Evolutionary conservation across 306 rosid species (phyloP).

Genomic region (Ammopiptanthus mongolicus): DNA sequence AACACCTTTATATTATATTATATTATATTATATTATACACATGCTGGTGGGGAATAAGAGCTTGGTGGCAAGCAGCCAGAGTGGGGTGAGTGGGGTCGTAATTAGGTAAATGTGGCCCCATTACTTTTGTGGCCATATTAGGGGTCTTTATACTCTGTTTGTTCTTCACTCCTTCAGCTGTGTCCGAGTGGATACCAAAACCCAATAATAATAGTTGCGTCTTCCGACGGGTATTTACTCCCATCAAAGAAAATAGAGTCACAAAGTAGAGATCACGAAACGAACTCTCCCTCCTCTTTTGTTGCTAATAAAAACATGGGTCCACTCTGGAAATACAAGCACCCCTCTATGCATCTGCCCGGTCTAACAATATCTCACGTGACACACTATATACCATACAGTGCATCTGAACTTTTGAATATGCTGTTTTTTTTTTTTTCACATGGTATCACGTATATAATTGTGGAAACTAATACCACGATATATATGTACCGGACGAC

Average conservation of each 20-base stretch:
- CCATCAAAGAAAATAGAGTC: conserved; percentile 19
- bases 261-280: conserved; percentile 17
- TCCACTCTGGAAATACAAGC: conserved; percentile 20
- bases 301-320: conserved; percentile 16
- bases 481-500: too few species aligned
- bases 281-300: not conserved
- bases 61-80: not conserved
- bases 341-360: not conserved
- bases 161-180: conserved; percentile 7
- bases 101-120: conserved; percentile 34
- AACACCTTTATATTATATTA: too few species aligned
- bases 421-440: not conserved
- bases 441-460: too few species aligned
- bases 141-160: not conserved
- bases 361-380: conserved; percentile 24
- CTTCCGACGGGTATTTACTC: conserved; percentile 22
- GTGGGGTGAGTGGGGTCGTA: conserved; percentile 27
- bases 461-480: too few species aligned
- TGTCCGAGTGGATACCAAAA: conserved; percentile 2
- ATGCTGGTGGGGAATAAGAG: not conserved
- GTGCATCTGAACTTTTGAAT: not conserved
- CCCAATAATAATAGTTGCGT: conserved; percentile 35
- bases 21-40: not conserved
- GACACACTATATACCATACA: not conserved
- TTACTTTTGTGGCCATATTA: conserved; percentile 26